phyloP scores from a whole-genome alignment of 345 rosid genomes.

The Alliaria petiolata region DNA sequence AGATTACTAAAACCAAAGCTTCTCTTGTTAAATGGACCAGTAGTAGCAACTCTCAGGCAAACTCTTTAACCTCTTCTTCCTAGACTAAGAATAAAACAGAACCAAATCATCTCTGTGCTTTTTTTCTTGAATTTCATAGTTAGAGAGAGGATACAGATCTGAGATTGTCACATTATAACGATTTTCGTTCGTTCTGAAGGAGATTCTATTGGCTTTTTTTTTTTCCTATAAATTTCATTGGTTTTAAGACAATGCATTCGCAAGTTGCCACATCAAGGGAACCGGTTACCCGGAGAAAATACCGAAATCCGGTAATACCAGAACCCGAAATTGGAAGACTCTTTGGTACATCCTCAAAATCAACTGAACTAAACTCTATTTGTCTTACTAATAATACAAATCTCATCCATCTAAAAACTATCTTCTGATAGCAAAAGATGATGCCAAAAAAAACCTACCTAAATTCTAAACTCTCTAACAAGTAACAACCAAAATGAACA shows the following conservation, averaged over 20 bases:
- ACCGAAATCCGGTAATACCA: neutral
- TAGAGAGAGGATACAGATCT: neutral
- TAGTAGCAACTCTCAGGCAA: slow-evolving; percentile 8
- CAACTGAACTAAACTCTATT: slow-evolving; percentile 22
- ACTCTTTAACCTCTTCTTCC: neutral
- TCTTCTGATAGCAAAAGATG: slow-evolving; percentile 34
- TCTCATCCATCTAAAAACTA: slow-evolving; percentile 24
- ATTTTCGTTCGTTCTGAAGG: no score
- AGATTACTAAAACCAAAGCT: slow-evolving; percentile 31
- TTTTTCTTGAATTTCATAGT: neutral
- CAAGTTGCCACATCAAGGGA: neutral
- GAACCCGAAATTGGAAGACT: neutral
- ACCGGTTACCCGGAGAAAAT: neutral
- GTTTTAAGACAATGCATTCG: neutral
- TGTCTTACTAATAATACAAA: slow-evolving; percentile 23
- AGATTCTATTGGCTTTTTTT: slow-evolving; percentile 8
- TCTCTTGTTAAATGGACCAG: neutral
- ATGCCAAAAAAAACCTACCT: slow-evolving; percentile 25
- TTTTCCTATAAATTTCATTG: neutral
- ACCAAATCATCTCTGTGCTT: slow-evolving; percentile 3
- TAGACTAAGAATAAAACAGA: neutral
- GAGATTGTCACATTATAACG: neutral
- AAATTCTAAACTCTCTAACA: slow-evolving; percentile 13
- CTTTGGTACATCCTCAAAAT: slow-evolving; percentile 7
- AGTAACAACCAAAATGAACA: no score